Percentiles rank a stretch among this genome's conserved stretches.
phyloP scores from a whole-genome alignment of 257 asterid species.

The Ilex asprella region DNA sequence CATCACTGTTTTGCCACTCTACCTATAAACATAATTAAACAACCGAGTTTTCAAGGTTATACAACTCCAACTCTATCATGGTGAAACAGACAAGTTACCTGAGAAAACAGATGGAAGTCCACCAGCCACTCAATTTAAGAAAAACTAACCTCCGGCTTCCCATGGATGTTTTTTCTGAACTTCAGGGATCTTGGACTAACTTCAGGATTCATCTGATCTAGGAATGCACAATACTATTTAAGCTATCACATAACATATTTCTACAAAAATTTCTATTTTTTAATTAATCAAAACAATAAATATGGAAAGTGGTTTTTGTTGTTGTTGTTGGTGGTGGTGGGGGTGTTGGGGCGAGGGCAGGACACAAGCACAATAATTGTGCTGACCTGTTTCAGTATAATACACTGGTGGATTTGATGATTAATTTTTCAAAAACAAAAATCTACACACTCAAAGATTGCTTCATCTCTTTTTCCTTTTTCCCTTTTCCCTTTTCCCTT shows the following conservation, averaged over 20 bases:
- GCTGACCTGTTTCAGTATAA: too few relatives aligned
- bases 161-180: slow-evolving; percentile 60
- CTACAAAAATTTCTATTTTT: slow-evolving; percentile 13
- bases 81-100: not conserved
- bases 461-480: too few relatives aligned
- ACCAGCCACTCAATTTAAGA: not conserved
- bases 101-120: not conserved
- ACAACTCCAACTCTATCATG: not conserved
- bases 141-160: slow-evolving; percentile 81
- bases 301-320: too few relatives aligned
- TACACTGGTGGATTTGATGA: too few relatives aligned
- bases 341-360: too few relatives aligned
- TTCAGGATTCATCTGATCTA: slow-evolving; percentile 76
- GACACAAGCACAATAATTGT: too few relatives aligned
- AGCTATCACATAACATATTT: not conserved
- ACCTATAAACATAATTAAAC: slow-evolving; percentile 41
- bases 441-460: too few relatives aligned
- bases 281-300: not conserved
- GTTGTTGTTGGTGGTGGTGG: too few relatives aligned
- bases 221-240: slow-evolving; percentile 10
- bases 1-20: slow-evolving; percentile 45
- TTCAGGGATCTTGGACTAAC: slow-evolving; percentile 60
- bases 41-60: slow-evolving; percentile 1
- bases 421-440: too few relatives aligned
- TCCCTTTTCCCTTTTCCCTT: too few relatives aligned